Evolutionary conservation across 129 eudicot genomes (phyloP).

Genomic region (Centella asiatica): DNA sequence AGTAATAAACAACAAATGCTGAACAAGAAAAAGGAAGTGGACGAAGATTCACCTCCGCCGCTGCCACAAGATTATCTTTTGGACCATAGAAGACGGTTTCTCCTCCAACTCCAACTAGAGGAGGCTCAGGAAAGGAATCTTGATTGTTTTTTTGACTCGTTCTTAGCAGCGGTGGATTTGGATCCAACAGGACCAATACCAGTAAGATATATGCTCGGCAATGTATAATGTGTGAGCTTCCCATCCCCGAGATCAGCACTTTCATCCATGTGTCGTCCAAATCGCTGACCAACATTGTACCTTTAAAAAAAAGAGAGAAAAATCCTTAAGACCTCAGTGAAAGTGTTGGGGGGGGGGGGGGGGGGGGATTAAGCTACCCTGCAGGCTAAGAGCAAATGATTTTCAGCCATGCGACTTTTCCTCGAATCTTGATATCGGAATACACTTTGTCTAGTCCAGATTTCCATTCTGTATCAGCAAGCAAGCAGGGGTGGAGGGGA

Average conservation of each 20-base stretch:
- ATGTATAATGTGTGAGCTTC: slow-evolving; percentile 65
- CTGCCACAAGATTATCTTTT: slow-evolving; percentile 70
- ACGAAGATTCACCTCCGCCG: slow-evolving; percentile 52
- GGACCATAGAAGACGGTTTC: slow-evolving; percentile 97
- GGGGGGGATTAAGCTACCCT: too few relatives aligned
- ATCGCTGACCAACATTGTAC: slow-evolving; percentile 85
- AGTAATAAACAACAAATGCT: neutral
- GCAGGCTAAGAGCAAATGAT: too few relatives aligned
- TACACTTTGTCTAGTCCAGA: slow-evolving; percentile 62
- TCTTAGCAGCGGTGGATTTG: slow-evolving; percentile 39
- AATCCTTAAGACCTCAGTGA: too few relatives aligned
- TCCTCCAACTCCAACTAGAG: slow-evolving; percentile 94
- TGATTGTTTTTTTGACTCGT: slow-evolving; percentile 21
- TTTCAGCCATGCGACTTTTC: slow-evolving; percentile 89
- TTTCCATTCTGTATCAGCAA: slow-evolving; percentile 73
- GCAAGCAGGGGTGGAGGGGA: too few relatives aligned
- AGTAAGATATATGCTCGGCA: slow-evolving; percentile 75
- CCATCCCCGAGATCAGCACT: slow-evolving; percentile 88
- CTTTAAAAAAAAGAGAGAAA: slow-evolving; percentile 29
- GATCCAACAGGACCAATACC: slow-evolving; percentile 29
- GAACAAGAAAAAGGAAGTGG: neutral
- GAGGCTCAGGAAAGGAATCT: slow-evolving; percentile 35
- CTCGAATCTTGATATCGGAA: slow-evolving; percentile 55
- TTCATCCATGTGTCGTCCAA: slow-evolving; percentile 98
- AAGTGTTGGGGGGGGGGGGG: too few relatives aligned